Conservation (phyloP, 2,329 filamentous ascomycete genomes). For the Capronia epimyces region DNA sequence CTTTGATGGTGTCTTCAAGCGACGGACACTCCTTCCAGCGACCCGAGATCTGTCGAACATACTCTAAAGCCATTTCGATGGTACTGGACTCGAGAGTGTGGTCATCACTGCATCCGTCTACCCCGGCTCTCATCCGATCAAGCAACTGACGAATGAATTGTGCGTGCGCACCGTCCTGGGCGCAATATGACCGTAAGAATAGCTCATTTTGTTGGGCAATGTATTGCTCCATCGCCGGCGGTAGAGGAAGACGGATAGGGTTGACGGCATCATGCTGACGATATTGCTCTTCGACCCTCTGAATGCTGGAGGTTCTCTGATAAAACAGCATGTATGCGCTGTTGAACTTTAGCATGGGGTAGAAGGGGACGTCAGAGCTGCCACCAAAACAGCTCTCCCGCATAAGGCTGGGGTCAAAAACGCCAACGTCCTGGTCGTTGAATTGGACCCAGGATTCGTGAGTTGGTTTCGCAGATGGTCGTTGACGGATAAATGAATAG, state of each 20-base stretch:
- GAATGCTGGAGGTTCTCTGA: slow-evolving; percentile 66
- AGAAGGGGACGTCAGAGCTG: slow-evolving; percentile 46
- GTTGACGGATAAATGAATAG: slow-evolving; percentile 88
- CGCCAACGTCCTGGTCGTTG: slow-evolving; percentile 77
- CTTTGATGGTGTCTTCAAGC: slow-evolving; percentile 52
- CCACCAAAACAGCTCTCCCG: slow-evolving; percentile 77
- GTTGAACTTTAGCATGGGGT: slow-evolving; percentile 57
- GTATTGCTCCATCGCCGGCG: slow-evolving; percentile 44
- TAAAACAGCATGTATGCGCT: slow-evolving; percentile 99
- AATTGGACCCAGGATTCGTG: slow-evolving; percentile 74
- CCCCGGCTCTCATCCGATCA: slow-evolving; percentile 47
- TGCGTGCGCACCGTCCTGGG: slow-evolving; percentile 68
- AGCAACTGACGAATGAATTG: slow-evolving; percentile 62
- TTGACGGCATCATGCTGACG: slow-evolving; percentile 43
- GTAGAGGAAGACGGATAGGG: slow-evolving; percentile 45
- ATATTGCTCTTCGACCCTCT: slow-evolving; percentile 48
- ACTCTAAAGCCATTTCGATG: slow-evolving; percentile 46
- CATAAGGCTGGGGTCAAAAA: slow-evolving; percentile 69
- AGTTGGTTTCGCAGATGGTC: slow-evolving; percentile 50
- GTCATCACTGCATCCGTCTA: slow-evolving; percentile 47
- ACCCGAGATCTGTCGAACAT: slow-evolving; percentile 70
- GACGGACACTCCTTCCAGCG: slow-evolving; percentile 64
- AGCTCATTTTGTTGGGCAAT: slow-evolving; percentile 68
- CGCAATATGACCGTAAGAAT: slow-evolving; percentile 69
- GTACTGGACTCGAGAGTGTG: slow-evolving; percentile 43